Conservation (phyloP, 2,329 filamentous ascomycete genomes). For the Uncinocarpus reesii region DNA sequence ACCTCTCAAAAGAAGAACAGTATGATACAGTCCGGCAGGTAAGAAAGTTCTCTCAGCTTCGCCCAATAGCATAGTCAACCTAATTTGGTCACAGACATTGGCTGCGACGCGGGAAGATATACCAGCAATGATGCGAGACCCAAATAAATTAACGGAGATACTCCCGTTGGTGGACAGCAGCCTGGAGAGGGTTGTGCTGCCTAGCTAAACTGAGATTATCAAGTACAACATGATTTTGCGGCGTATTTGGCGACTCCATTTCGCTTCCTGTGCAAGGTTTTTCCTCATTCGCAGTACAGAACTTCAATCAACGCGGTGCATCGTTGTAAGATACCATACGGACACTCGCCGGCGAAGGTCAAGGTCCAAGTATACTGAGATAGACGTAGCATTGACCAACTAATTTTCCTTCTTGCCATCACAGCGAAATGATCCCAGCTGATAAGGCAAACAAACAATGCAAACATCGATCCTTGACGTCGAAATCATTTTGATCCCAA, state of each 20-base stretch:
- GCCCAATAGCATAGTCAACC: neutral
- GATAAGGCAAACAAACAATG: conserved; percentile 9
- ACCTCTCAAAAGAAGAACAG: conserved; percentile 71
- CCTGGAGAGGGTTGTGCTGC: conserved; percentile 41
- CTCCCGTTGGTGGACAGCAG: conserved; percentile 60
- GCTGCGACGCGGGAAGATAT: conserved; percentile 58
- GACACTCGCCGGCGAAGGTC: neutral
- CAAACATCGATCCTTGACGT: conserved; percentile 4
- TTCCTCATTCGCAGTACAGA: neutral
- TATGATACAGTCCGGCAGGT: conserved; percentile 69
- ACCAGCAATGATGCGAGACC: conserved; percentile 65
- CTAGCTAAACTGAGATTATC: neutral
- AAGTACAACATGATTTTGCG: neutral
- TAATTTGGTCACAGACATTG: conserved; percentile 33
- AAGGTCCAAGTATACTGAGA: neutral
- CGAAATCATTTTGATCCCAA: neutral
- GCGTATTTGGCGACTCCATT: neutral
- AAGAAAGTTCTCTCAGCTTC: conserved; percentile 23
- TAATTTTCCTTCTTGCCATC: neutral
- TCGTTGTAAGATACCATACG: neutral
- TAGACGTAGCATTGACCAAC: neutral
- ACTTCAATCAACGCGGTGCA: neutral
- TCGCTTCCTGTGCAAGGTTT: neutral
- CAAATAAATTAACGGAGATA: conserved; percentile 61
- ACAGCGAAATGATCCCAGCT: neutral